Conservation (phyloP, 1,139 yeast species). For the Taphrina wiesneri region DNA sequence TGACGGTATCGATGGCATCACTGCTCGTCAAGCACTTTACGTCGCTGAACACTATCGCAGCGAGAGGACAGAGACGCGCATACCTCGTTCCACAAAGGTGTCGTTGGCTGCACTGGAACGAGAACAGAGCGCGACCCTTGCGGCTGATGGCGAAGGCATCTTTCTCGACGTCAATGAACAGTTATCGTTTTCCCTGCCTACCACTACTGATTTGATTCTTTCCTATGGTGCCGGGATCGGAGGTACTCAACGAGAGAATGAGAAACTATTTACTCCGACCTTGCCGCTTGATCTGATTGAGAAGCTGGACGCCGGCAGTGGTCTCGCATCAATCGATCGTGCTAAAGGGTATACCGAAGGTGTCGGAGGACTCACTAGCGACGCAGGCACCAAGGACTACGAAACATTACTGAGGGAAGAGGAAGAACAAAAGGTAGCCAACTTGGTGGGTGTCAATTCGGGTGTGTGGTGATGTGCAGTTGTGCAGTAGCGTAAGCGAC, state of each 20-base stretch:
- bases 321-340: conserved; percentile 11
- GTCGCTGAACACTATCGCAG: conserved; percentile 58
- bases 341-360: conserved; percentile 25
- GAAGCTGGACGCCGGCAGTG: conserved; percentile 43
- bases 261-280: conserved; percentile 47
- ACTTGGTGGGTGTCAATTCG: conserved; percentile 22
- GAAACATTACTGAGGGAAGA: conserved; percentile 13
- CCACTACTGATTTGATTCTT: conserved; percentile 47
- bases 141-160: conserved; percentile 14
- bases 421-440: conserved; percentile 16
- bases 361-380: background rate
- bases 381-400: background rate
- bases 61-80: conserved; percentile 69
- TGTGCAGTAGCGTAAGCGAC: background rate
- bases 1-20: conserved; percentile 54
- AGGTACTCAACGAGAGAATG: conserved; percentile 46
- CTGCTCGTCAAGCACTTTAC: conserved; percentile 49
- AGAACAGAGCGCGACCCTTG: conserved; percentile 34
- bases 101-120: conserved; percentile 37
- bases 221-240: conserved; percentile 52
- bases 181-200: conserved; percentile 48
- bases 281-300: conserved; percentile 49
- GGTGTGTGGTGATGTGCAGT: conserved; percentile 20
- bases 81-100: conserved; percentile 44
- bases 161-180: conserved; percentile 40